These are phyloP conservation scores for Penicillium malachiteum DNA, from an alignment of 495 filamentous ascomycete genomes.

Conservation along the genomic window DNA sequence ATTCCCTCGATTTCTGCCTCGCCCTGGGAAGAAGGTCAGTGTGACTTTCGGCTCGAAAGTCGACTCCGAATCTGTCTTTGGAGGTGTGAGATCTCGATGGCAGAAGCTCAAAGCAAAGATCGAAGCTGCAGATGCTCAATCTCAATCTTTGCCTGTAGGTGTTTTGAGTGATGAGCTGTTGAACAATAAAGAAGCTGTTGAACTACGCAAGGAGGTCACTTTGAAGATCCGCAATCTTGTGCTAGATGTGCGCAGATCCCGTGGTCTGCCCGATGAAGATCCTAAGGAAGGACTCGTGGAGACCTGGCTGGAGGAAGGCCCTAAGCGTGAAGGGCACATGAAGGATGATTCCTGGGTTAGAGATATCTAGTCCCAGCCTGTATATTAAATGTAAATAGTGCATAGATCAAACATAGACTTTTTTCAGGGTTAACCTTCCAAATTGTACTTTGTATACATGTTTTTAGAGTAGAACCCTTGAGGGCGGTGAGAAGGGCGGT, in stretches of 20 bases:
- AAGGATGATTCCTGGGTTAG: constrained; percentile 63
- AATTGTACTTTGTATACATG: too few relatives aligned
- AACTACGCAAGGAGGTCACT: constrained; percentile 80
- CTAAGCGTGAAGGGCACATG: constrained; percentile 58
- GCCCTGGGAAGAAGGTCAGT: constrained; percentile 65
- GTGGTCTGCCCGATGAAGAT: constrained; percentile 80
- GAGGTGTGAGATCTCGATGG: constrained; percentile 71
- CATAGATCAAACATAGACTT: neutral
- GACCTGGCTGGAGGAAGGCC: constrained; percentile 59
- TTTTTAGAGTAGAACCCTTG: too few relatives aligned
- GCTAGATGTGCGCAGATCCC: constrained; percentile 64
- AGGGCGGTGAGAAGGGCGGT: neutral
- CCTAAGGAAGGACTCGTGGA: constrained; percentile 62
- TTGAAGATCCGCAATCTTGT: constrained; percentile 75
- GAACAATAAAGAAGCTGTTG: constrained; percentile 69
- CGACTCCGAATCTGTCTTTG: constrained; percentile 49
- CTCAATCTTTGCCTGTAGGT: constrained; percentile 47
- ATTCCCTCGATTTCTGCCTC: constrained; percentile 80
- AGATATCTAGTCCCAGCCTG: constrained; percentile 45
- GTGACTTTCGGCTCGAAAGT: constrained; percentile 67
- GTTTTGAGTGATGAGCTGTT: constrained; percentile 69
- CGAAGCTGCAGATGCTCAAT: constrained; percentile 31
- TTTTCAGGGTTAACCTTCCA: neutral
- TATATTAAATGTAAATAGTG: constrained; percentile 8
- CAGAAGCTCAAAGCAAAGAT: constrained; percentile 53